A percentile compares a stretch with the other conserved stretches of the same genome.
Evolutionary conservation across 345 rosid genomes (phyloP).

Genomic region (Gossypium thurberi): DNA sequence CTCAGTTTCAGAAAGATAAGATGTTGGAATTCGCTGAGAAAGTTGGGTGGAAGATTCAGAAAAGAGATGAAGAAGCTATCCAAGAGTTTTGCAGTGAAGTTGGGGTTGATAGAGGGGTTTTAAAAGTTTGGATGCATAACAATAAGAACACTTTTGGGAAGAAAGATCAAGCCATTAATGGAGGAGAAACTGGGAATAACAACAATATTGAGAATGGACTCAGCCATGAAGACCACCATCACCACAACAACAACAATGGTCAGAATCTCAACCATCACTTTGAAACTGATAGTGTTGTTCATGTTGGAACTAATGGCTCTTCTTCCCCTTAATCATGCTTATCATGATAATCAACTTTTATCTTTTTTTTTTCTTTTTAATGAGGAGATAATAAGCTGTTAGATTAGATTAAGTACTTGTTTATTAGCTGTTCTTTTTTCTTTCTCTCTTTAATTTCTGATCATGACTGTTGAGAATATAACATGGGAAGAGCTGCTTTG

Average conservation of each 20-base stretch:
- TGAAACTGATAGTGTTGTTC: conserved; percentile 22
- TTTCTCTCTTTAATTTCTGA: conserved; percentile 27
- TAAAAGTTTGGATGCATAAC: conserved; percentile 98
- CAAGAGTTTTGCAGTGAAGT: conserved; percentile 58
- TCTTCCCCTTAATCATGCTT: conserved; percentile 25
- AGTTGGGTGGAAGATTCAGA: conserved; percentile 90
- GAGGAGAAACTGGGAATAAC: background rate
- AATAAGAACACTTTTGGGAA: conserved; percentile 69
- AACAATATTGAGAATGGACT: background rate
- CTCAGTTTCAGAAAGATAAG: conserved; percentile 55
- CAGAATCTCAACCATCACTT: conserved; percentile 29
- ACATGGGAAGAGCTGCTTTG: conserved; percentile 23
- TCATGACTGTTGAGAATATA: conserved; percentile 29
- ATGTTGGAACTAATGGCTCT: conserved; percentile 36
- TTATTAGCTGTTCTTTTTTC: conserved; percentile 17
- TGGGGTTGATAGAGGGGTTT: conserved; percentile 57
- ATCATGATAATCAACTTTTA: background rate
- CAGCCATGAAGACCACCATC: background rate
- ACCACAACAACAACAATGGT: background rate
- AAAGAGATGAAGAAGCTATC: conserved; percentile 58
- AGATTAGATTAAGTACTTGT: conserved; percentile 22
- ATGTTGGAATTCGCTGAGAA: conserved; percentile 70
- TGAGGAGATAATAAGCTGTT: conserved; percentile 22
- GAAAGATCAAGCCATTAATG: conserved; percentile 16
- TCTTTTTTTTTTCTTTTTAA: background rate